Percentiles rank a stretch among this genome's conserved stretches.
These are phyloP conservation scores for Pseudozyma tsukubaensis DNA, from an alignment of 1,284 basidiomycete species.

Conservation along the genomic window DNA sequence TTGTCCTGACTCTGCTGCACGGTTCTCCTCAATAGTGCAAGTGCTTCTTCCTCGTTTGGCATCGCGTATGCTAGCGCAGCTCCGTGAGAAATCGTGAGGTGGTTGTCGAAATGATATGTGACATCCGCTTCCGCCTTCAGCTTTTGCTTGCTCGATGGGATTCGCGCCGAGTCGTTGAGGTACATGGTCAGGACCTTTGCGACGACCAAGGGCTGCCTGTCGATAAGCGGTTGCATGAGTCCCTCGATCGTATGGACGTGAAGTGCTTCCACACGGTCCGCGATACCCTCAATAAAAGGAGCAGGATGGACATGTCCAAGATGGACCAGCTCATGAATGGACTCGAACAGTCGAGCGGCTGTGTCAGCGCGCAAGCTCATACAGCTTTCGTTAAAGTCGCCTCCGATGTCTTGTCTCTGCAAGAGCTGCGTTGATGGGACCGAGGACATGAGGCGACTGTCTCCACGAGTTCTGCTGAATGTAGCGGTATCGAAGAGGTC, in stretches of 20 bases:
- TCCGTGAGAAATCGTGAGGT: neutral
- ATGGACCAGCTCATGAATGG: slow-evolving; percentile 22
- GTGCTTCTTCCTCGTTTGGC: slow-evolving; percentile 13
- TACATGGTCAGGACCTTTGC: slow-evolving; percentile 18
- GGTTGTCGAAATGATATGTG: slow-evolving; percentile 1
- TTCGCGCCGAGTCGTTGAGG: slow-evolving; percentile 8
- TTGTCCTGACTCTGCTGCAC: slow-evolving; percentile 7
- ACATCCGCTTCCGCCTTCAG: neutral
- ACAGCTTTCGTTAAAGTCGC: slow-evolving; percentile 10
- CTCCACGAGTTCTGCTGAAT: slow-evolving; percentile 8
- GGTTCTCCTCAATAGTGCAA: neutral
- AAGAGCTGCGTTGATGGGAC: slow-evolving; percentile 31
- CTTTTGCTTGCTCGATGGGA: neutral
- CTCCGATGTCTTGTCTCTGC: slow-evolving; percentile 22
- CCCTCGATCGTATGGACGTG: slow-evolving; percentile 11
- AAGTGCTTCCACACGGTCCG: slow-evolving; percentile 29
- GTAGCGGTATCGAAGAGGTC: slow-evolving; percentile 17
- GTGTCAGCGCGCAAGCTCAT: slow-evolving; percentile 29
- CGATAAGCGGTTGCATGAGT: slow-evolving; percentile 26
- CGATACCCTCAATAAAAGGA: slow-evolving; percentile 26
- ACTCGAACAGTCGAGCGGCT: slow-evolving; percentile 25
- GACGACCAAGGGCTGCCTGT: slow-evolving; percentile 10
- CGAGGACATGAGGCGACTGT: slow-evolving; percentile 21
- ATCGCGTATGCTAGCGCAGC: slow-evolving; percentile 20
- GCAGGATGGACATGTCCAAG: slow-evolving; percentile 12